phyloP scores from a whole-genome alignment of 495 filamentous ascomycete genomes.

The Podospora comata region DNA sequence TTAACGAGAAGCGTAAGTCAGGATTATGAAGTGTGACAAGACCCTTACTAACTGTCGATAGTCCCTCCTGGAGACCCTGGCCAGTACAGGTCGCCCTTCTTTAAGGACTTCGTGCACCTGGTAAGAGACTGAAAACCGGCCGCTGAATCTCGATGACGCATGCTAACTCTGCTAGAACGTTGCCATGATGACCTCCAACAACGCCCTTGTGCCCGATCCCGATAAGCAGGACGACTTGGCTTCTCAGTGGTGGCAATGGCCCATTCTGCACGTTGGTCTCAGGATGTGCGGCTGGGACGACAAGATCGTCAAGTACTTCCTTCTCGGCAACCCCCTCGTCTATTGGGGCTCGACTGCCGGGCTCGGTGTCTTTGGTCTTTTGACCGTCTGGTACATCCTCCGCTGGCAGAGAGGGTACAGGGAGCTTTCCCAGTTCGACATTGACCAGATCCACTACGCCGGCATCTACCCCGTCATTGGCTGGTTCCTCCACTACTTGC shows the following conservation, averaged over 20 bases:
- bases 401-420: constrained; percentile 95
- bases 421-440: constrained; percentile 73
- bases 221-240: constrained; percentile 99
- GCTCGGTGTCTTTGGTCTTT: constrained; percentile 64
- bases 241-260: constrained; percentile 98
- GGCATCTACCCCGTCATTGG: constrained; percentile 88
- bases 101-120: constrained; percentile 93
- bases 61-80: constrained; percentile 88
- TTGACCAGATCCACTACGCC: constrained; percentile 91
- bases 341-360: constrained; percentile 91
- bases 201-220: constrained; percentile 93
- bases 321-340: constrained; percentile 92
- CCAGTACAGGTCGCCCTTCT: constrained; percentile 92
- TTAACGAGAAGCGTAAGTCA: constrained; percentile 85
- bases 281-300: constrained; percentile 99
- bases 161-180: constrained; percentile 59
- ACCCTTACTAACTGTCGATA: constrained; percentile 38
- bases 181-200: constrained; percentile 99
- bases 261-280: constrained; percentile 87
- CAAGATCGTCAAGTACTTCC: constrained; percentile 92
- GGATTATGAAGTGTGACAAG: neutral
- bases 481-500: constrained; percentile 94
- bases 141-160: neutral
- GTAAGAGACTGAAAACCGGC: constrained; percentile 17
- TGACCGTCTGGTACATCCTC: constrained; percentile 80